Percentiles rank a stretch among this genome's conserved stretches.
phyloP scores from a whole-genome alignment of 768 basidiomycete genomes.

The Hypsizygus marmoreus region DNA sequence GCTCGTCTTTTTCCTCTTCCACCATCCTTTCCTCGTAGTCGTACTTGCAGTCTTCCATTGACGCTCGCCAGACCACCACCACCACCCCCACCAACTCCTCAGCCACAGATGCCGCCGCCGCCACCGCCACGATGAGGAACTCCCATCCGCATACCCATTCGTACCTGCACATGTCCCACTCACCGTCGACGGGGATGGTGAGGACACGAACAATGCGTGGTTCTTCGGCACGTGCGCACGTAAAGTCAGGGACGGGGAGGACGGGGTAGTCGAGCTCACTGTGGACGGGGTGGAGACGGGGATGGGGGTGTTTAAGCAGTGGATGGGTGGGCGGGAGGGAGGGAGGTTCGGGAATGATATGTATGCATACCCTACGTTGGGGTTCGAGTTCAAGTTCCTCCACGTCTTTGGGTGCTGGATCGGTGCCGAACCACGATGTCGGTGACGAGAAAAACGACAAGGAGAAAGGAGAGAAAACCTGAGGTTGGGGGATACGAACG shows the following conservation, averaged over 20 bases:
- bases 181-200: neutral
- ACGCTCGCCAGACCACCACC: neutral
- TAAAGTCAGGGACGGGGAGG: no score
- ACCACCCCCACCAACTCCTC: neutral
- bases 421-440: no score
- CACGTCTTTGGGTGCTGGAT: no score
- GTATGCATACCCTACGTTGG: neutral
- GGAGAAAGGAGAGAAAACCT: neutral
- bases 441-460: no score
- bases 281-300: no score
- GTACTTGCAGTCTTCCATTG: no score
- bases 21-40: neutral
- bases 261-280: no score
- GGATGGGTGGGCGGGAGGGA: neutral
- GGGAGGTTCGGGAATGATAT: slow-evolving; percentile 4
- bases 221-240: no score
- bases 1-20: neutral
- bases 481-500: slow-evolving; percentile 5
- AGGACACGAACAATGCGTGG: slow-evolving; percentile 17
- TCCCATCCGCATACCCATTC: slow-evolving; percentile 4
- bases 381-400: no score
- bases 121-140: neutral
- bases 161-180: no score
- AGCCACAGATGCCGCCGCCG: neutral
- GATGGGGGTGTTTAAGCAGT: neutral